Base-by-base conservation (phyloP, 2,329 filamentous ascomycete species). In the Fusarium proliferatum region DNA sequence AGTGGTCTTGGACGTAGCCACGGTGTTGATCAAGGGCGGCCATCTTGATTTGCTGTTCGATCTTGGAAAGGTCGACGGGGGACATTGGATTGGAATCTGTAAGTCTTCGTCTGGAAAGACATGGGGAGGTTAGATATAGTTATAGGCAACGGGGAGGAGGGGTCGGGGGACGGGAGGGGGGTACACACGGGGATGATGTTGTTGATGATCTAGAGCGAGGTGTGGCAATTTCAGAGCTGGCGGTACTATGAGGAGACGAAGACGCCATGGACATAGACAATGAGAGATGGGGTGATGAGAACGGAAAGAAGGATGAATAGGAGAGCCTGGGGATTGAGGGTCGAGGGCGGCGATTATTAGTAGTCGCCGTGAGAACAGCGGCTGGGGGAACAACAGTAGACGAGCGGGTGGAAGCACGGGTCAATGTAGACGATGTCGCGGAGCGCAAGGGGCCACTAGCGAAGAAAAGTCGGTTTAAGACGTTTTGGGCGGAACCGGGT, bases 1-100 rank as follows among this genome's bases (percentile, higher is more conserved):
- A 90, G 79, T 86, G 84, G 78, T 88, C 85, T 79, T 89, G 87
- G 75, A 85, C 81, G 80, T 91, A 91, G 69, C 90, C 90, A 74
- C 88, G 85, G 73, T 90, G 85, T 71, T 89, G 86, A 77, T 91
- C 89, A 57, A 91, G 86, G 63, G 86, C 83, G 62, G 89, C 85
- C 84, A 88, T 86, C 78, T 88, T 90, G 87, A 91, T 89, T 73
- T 85, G 83, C 76, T 89, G 84, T 82, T 90, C 87, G 72, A 91
- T 88, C 74, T 87, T 85, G 48, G 83, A 73, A 67, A 90, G 82
- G 80, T 91, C 88, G 79, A 91, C 83, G 61, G 86, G 82, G 73
- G 87, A 86, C 84, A 89, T 85, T 72, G 88, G 88, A 78, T 90
- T 88, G 72, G 87, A 83, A 71, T 85, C 81, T 59, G 86, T 86